Base-by-base conservation (phyloP, 306 rosid species). In the Acmispon strigosus region DNA sequence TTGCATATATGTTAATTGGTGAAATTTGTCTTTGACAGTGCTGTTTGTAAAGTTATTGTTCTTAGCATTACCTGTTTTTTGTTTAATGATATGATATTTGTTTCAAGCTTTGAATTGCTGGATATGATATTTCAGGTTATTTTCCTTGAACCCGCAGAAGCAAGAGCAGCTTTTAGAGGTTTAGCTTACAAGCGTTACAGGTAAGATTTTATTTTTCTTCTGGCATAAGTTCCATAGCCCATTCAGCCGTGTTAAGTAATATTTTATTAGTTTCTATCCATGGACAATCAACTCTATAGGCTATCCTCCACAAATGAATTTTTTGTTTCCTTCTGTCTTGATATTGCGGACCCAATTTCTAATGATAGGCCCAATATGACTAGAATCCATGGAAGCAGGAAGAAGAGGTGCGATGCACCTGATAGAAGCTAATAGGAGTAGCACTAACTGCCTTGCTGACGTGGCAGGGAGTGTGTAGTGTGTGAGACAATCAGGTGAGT, bases 121-220 rank as follows among this genome's bases (percentile, higher is more conserved):
- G 85, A 74, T 8, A 45, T 85, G 58, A 78, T 82, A 37, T 79
- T 66, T 74, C 89, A 94, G 99, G 86, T 86, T 82, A 87, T 94
- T 43, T 94, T 87, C 79, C 88, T 94, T 34, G 97, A 94, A 81
- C 84, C 97, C 53, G 83, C 87, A 8, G 96, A 81, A 62, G 95
- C 97, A 70, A 86, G 89, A 49, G 86, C 87, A 49, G 97, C 99
- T 48, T 86, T 86, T 81, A 87, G 83, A 85, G 95, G 95, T 70
- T 86, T 94, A 78, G 86, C 90, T 13, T 94, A 91, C 86, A 94
- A 86, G 86, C 90, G 90, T 37, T 91, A 84, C 81, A 90, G 82
- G 97, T 91, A 80, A 87, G 87, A 72, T 78, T 42, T 69, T 55
- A 10, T 48, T 76, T 78, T 61, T 74, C 61, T 74, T 44, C 44